Evolutionary conservation across 1,139 yeast genomes (phyloP).

Genomic region (Hanseniaspora sp.): DNA sequence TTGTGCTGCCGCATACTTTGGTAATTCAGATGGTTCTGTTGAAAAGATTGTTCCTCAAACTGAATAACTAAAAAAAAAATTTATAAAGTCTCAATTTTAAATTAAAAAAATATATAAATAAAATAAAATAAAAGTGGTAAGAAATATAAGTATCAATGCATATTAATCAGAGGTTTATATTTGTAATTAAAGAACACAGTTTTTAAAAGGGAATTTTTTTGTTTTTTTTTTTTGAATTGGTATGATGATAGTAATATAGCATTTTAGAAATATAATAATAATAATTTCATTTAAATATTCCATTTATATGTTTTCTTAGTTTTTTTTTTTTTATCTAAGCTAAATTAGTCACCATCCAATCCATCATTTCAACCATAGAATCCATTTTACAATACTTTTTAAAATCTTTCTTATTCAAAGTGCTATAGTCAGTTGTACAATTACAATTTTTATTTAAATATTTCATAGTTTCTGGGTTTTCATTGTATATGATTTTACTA

Average conservation of each 20-base stretch:
- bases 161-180: no score
- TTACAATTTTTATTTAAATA: slow-evolving; percentile 9
- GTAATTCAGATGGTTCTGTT: slow-evolving; percentile 65
- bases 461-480: neutral
- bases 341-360: slow-evolving; percentile 4
- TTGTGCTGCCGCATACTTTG: slow-evolving; percentile 77
- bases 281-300: no score
- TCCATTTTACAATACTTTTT: slow-evolving; percentile 12
- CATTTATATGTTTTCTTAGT: no score
- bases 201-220: no score
- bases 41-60: slow-evolving; percentile 18
- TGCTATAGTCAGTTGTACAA: neutral
- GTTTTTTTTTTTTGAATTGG: no score
- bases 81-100: neutral
- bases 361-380: slow-evolving; percentile 5
- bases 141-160: no score
- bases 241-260: no score
- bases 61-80: neutral
- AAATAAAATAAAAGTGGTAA: no score
- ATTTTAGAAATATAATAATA: no score
- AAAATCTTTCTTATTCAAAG: slow-evolving; percentile 5
- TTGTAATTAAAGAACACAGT: no score
- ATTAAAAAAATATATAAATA: neutral
- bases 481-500: slow-evolving; percentile 8
- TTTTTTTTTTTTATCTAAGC: no score